These are phyloP conservation scores for Cynanchum wilfordii DNA, from an alignment of 257 asterid genomes.

Conservation along the genomic window DNA sequence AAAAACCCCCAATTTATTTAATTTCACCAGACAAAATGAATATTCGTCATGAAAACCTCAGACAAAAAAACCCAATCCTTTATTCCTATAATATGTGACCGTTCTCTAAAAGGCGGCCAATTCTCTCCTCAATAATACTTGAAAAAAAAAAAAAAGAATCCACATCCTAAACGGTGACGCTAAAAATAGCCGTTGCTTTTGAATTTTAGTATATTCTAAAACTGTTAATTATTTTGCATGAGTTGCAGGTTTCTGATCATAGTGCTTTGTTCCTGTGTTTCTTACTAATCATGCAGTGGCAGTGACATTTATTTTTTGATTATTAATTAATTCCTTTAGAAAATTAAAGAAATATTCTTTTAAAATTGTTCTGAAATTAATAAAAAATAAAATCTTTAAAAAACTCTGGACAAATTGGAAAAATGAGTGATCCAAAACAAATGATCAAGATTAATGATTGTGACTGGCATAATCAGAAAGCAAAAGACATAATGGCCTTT, in stretches of 20 bases:
- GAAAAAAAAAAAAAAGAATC: conserved; percentile 38
- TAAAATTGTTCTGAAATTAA: too few relatives aligned
- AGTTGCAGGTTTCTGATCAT: conserved; percentile 5
- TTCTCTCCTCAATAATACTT: conserved; percentile 43
- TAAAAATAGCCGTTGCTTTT: conserved; percentile 47
- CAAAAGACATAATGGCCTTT: conserved; percentile 1
- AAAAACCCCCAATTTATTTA: neutral
- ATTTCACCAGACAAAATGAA: conserved; percentile 34
- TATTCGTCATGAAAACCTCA: conserved; percentile 30
- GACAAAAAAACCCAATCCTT: conserved; percentile 27
- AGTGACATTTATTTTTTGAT: neutral
- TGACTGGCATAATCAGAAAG: neutral
- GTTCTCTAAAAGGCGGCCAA: conserved; percentile 28
- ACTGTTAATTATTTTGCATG: neutral
- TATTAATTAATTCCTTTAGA: too few relatives aligned
- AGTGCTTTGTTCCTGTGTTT: neutral
- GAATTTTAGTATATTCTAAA: conserved; percentile 31
- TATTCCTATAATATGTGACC: conserved; percentile 44
- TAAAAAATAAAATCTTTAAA: too few relatives aligned
- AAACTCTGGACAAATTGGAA: neutral
- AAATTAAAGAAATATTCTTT: neutral
- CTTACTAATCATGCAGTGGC: conserved; percentile 4
- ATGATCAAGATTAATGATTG: conserved; percentile 1
- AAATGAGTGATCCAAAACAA: neutral
- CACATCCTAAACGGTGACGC: conserved; percentile 27